Conservation (phyloP, 2,329 filamentous ascomycete species). For the Penicillium sp. region DNA sequence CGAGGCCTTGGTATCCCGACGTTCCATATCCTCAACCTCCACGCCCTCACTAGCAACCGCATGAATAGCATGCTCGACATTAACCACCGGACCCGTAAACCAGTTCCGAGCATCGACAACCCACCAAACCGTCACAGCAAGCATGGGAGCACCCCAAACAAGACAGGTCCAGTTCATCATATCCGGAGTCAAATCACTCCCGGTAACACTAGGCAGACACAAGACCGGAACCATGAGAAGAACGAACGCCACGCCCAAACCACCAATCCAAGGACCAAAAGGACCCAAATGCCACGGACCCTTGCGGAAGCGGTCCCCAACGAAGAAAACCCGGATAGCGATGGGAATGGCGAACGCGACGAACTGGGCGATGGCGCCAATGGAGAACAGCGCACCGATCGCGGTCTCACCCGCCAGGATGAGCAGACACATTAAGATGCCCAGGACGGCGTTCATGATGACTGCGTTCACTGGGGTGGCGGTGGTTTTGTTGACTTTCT, state of each 20-base stretch:
- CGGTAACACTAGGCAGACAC: constrained; percentile 57
- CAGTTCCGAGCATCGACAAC: constrained; percentile 59
- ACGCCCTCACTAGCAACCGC: constrained; percentile 23
- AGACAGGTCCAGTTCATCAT: constrained; percentile 66
- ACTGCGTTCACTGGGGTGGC: constrained; percentile 66
- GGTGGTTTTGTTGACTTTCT: constrained; percentile 56
- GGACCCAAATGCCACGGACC: constrained; percentile 65
- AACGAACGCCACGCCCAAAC: constrained; percentile 55
- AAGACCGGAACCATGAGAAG: constrained; percentile 63
- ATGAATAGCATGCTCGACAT: constrained; percentile 51
- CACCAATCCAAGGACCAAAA: constrained; percentile 54
- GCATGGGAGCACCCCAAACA: constrained; percentile 62
- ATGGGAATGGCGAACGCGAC: constrained; percentile 47
- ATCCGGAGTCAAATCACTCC: constrained; percentile 47
- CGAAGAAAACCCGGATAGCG: constrained; percentile 45
- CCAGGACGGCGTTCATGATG: constrained; percentile 59
- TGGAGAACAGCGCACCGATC: constrained; percentile 64
- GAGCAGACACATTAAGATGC: constrained; percentile 56
- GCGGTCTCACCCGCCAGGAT: constrained; percentile 60
- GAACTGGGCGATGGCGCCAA: constrained; percentile 64
- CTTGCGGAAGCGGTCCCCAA: constrained; percentile 58
- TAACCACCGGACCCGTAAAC: constrained; percentile 67
- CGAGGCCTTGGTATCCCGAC: not conserved
- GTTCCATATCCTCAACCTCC: constrained; percentile 12
- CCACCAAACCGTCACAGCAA: constrained; percentile 58